Base-by-base conservation (phyloP, 768 basidiomycete genomes). In the Kwoniella newhampshirensis region DNA sequence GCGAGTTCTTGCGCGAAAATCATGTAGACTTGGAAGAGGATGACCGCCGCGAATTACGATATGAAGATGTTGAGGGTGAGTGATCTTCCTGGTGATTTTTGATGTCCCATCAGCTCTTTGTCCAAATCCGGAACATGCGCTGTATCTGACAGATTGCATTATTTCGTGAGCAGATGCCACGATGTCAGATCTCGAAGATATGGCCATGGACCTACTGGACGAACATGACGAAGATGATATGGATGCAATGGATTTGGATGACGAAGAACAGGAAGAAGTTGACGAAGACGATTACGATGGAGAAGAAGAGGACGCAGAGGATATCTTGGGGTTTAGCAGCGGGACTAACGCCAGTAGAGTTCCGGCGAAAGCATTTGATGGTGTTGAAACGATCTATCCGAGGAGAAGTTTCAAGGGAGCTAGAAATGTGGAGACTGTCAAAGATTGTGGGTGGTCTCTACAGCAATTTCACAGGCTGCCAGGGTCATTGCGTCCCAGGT, bases 391-490 rank as follows among this genome's bases (percentile, higher is more conserved):
- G 36, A 76, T 91, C 45, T 76, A 82, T 60, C 89, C 91, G 25
- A 82, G 85, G 37, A 75, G 73, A 59, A 81, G 82, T 15, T 93
- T 81, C 75, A 70, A 74, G 36, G 91, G 91, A 13, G 83, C 85
- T 28, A 83, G 86, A 53, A 94, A 92, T 68, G 79, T 88, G 0
- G 84, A 84, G 59, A 94, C 91, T 0, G 82, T 90, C 39, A 94
- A 94, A 75, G 91, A 92, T 72, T 89, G 91, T 86, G 62, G 67
- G 85, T 70, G 42, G 32, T 26, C 21, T 17, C 3, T 25, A 3
- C 23, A 15, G 5, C n/a, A 6, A 6, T 32, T 32, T n/a, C n/a
- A n/a, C n/a, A n/a, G n/a, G n/a, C n/a, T n/a, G n/a, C n/a, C n/a
- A n/a, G n/a, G n/a, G n/a, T n/a, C n/a, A n/a, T n/a, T n/a, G n/a